Base-by-base conservation (phyloP, 1,284 basidiomycete genomes). In the Fomitopsis pinicola region DNA sequence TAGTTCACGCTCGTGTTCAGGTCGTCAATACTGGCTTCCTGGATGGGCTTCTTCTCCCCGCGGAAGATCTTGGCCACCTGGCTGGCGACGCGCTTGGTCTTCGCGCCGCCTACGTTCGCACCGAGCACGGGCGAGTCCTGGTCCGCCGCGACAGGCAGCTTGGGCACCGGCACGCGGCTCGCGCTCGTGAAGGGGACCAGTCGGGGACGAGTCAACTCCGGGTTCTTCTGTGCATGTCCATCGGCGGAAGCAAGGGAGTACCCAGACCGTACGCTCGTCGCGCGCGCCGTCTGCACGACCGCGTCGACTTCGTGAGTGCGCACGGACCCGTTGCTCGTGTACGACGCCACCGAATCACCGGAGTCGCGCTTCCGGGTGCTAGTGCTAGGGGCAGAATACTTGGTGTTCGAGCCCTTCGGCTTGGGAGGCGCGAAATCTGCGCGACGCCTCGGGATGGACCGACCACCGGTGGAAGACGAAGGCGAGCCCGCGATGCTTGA, bases 181-280 rank as follows among this genome's bases (percentile, higher is more conserved):
- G 86, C 83, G 65, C 82, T 84, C 5, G 85, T 89, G 69, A 92
- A 91, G 44, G 86, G 87, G 35, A 91, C 88, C n/a, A 92, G 72
- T 33, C 87, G 81, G 44, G 88, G 85, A 17, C 82, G 80, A 38
- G 66, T 64, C 30, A 58, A 63, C 35, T 74, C 74, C 1, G 70
- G 71, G 19, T 73, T 74, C 55, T 72, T 59, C 12, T 48, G 48
- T 40, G 35, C 22, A 22, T 22, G 22, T 22, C 22, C 22, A 19
- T 60, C 53, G 12, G 26, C 63, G 6, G 64, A 60, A 28, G 63
- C 69, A 36, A 71, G 70, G 1, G 80, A 79, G 42, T 72, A 77
- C 45, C 73, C 76, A 63, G 82, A 83, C 26, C 78, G 74, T 22
- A 83, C 75, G 59, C 83, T 85, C 57, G 75, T 77, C 15, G 78